phyloP scores from a whole-genome alignment of 148 eudicot species.

The Diospyros kaki region DNA sequence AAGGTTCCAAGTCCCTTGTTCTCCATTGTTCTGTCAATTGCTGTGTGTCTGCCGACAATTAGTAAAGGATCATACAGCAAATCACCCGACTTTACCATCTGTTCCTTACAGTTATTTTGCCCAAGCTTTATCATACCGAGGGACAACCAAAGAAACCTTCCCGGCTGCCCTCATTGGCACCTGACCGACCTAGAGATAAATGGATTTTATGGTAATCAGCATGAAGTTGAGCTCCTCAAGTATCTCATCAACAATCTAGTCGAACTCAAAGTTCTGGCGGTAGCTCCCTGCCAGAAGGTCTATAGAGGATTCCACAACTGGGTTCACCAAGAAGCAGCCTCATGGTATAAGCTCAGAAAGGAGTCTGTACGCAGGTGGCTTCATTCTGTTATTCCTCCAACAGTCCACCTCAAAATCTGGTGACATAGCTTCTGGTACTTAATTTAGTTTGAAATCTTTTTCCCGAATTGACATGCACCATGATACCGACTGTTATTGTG shows the following conservation, averaged over 20 bases:
- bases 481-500: too few species aligned
- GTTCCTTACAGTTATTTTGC: conserved; percentile 17
- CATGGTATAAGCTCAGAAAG: neutral
- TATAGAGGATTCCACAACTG: conserved; percentile 23
- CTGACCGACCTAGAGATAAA: conserved; percentile 21
- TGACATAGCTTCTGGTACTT: neutral
- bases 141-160: conserved; percentile 17
- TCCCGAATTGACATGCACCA: too few species aligned
- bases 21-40: neutral
- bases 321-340: conserved; percentile 8
- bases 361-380: conserved; percentile 13
- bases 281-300: conserved; percentile 20
- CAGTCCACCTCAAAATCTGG: conserved; percentile 13
- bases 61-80: too few species aligned
- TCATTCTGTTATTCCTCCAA: conserved; percentile 14
- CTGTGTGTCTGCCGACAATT: too few species aligned
- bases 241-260: conserved; percentile 21
- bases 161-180: conserved; percentile 15
- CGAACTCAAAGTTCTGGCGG: conserved; percentile 13
- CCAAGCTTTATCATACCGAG: conserved; percentile 18
- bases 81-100: neutral
- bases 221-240: conserved; percentile 25
- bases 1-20: neutral
- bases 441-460: too few species aligned
- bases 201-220: conserved; percentile 27